Base-by-base conservation (phyloP, 2,329 filamentous ascomycete species). In the Monosporascus sp. region DNA sequence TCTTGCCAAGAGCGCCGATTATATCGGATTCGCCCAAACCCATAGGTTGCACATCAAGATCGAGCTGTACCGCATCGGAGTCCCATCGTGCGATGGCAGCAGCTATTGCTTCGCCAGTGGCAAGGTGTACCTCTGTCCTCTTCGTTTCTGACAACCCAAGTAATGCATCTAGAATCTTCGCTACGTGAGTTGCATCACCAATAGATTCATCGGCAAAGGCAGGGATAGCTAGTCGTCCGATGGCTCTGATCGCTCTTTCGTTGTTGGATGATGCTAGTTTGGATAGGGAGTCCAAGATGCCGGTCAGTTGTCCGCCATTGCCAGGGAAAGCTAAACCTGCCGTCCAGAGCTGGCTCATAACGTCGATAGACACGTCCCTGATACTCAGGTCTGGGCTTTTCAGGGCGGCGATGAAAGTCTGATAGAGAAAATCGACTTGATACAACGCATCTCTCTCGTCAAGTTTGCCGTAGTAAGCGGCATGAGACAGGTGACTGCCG, bases 91-190 rank as follows among this genome's bases (percentile, higher is more conserved):
- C 83, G 38, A 89, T 81, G 7, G 88, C 82, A 47, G 88, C 88
- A 47, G 88, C 87, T 50, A 97, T 80, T 14, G 94, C 90, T 67
- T 96, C 92, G 15, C 94, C 94, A 27, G 96, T 85, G 0, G 90
- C 83, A 66, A 99, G 97, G 57, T 97, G 93, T 1, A 92, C 81
- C 67, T 97, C 93, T 0, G 89, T 83, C 61, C 91, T 87, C 60
- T 89, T 89, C 44, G 94, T 83, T 65, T 96, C 91, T 62, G 95
- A 88, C 3, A 97, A 76, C 9, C 79, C 79, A 66, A 92, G 89
- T 0, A 97, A 74, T 27, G 82, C 83, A 11, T 83, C 77, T 14
- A 90, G 71, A 6, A 96, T 80, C 9, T 77, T 72, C 2, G 72
- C 72, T 1, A 88, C 68, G 1, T 71, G 62, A 59, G 62, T 65